Base-by-base conservation (phyloP, 176 grass and related monocot genomes). In the Avena atlantica region DNA sequence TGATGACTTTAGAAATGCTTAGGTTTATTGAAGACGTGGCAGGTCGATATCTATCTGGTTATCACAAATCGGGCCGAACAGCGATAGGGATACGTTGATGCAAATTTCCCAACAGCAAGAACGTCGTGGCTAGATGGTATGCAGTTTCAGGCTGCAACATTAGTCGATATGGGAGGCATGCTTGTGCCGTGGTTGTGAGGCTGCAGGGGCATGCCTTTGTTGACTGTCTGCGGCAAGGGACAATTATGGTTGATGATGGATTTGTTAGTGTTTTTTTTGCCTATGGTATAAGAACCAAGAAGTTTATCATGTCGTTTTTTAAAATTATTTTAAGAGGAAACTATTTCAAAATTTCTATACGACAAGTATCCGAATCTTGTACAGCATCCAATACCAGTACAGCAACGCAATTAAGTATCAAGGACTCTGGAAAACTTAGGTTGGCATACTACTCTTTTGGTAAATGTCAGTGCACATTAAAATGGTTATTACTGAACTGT, bases 391-490 rank as follows among this genome's bases (percentile, higher is more conserved):
- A 37, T 69, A 69, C 65, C 3, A 15, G 65, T 34, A 37, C 29
- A 37, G 0, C 65, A 37, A 37, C 14, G 17, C 2, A 7, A 8
- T 37, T 15, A 69, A 37, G 14, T 69, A 37, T 37, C 6, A 31
- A 37, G 14, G 65, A 37, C 29, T 31, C 29, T 69, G 65, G 14
- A 37, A 36, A 69, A 69, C 29, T 19, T 69, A 69, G 29, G 65
- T 37, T 36, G 29, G 6, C 65, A 69, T 37, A 37, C 7, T 69
- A 70, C 65, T 36, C 12, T 70, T 70, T 70, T 70, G 66, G 66
- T 40, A 70, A 40, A 70, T 40, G 31, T 40, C 31, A 40, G 66
- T 70, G 66, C 15, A 70, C 29, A 70, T 70, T 70, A 70, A 70
- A 70, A 70, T 70, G 66, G 31, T 70, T 20, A 68, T 68, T 37